These are phyloP conservation scores for Tricholoma matsutake DNA, from an alignment of 768 basidiomycete genomes.

Conservation along the genomic window DNA sequence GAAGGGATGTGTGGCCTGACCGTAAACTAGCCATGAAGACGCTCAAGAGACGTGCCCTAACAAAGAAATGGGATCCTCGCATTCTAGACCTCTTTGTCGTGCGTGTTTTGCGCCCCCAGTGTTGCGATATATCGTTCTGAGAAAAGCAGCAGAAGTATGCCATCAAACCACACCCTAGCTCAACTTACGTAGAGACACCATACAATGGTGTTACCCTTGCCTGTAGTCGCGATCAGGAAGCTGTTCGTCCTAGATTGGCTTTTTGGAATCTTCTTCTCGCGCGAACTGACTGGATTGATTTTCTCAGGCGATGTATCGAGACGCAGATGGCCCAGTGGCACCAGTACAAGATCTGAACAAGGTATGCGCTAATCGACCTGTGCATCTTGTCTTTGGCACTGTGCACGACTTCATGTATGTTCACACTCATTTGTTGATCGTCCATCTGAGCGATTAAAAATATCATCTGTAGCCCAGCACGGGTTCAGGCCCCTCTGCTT, in stretches of 20 bases:
- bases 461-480: slow-evolving; percentile 22
- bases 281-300: background rate
- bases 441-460: background rate
- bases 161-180: slow-evolving; percentile 35
- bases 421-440: background rate
- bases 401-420: slow-evolving; percentile 53
- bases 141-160: slow-evolving; percentile 40
- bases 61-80: slow-evolving; percentile 48
- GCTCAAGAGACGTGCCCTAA: slow-evolving; percentile 33
- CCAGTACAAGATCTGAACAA: slow-evolving; percentile 47
- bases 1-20: slow-evolving; percentile 51
- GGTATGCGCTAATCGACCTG: slow-evolving; percentile 37
- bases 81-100: slow-evolving; percentile 56
- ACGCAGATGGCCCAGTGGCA: slow-evolving; percentile 49
- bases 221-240: slow-evolving; percentile 62
- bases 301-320: slow-evolving; percentile 59
- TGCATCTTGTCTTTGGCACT: slow-evolving; percentile 53
- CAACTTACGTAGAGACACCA: slow-evolving; percentile 24
- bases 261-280: background rate
- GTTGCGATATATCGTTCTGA: background rate
- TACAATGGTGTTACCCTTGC: slow-evolving; percentile 46
- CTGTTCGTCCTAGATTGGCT: slow-evolving; percentile 33
- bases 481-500: slow-evolving; percentile 29
- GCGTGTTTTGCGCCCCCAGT: slow-evolving; percentile 17
- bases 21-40: slow-evolving; percentile 37